Base-by-base conservation (phyloP, 23 red algal species). In the Chondrus crispus region DNA sequence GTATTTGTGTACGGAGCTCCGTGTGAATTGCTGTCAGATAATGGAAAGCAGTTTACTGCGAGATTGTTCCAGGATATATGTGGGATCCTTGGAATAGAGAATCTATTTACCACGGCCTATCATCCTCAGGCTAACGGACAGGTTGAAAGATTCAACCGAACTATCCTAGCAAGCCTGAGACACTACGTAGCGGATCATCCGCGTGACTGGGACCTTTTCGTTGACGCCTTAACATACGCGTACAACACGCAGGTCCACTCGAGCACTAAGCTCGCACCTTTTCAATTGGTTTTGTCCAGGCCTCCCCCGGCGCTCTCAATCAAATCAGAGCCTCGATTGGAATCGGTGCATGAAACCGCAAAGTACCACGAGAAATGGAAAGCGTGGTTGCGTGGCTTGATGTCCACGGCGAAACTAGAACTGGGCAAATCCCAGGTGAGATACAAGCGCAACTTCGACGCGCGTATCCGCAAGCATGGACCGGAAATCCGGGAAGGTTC, bases 191-290 rank as follows among this genome's bases (percentile, higher is more conserved):
- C 87, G 43, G 71, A 90, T 14, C 87, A 80, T 51, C 73, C 71
- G 24, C 60, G 4, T 2, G 68, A 90, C 24, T 90, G 72, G 72
- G 87, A 90, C 32, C 9, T 28, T 1, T 90, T 50, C 53, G 50
- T 46, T 3, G 54, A 63, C 40, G 5, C 75, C 5, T 8, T 90
- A 50, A 80, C 72, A 0, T 80, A 78, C 18, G 72, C 87, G 2
- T 90, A 90, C 1, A 90, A 90, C 29, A 90, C 46, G 40, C 87
- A 90, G 42, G 29, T 62, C 29, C 87, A 90, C 46, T 7, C 30
- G 11, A 78, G 53, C 30, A 81, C 72, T 0, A 22, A 48, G 72
- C 47, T 57, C 28, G 32, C 73, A 0, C 87, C 87, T 11, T 78
- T 90, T 33, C 3, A 80, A 4, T 40, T 90, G 11, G 50, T 90